Conservation (phyloP, 192 early-diverging fungal species). For the Coemansia sp. region DNA sequence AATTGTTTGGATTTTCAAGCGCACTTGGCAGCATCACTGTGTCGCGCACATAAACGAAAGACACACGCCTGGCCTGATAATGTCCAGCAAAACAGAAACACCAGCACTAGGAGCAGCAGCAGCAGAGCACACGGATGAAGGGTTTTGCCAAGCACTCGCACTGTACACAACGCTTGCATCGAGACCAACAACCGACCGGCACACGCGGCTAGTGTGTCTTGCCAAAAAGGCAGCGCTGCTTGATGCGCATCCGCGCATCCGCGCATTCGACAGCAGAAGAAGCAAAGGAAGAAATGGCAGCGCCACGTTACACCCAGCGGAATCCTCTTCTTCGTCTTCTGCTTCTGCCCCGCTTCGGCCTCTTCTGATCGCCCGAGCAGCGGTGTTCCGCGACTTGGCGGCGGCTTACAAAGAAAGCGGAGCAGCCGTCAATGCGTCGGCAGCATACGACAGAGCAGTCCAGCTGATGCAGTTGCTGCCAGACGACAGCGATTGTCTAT, state of each 20-base stretch:
- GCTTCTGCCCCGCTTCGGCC: conserved; percentile 1
- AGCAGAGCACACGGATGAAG: background rate
- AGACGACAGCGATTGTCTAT: background rate
- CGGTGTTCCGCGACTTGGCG: conserved; percentile 16
- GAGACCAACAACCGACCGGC: background rate
- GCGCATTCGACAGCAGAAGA: conserved; percentile 10
- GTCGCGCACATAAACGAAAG: no score
- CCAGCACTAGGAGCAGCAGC: background rate
- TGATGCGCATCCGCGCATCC: conserved; percentile 9
- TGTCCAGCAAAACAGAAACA: background rate
- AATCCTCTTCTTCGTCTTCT: background rate
- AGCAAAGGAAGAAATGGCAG: background rate
- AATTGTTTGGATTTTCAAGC: no score
- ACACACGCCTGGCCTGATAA: background rate
- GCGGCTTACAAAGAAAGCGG: conserved; percentile 15
- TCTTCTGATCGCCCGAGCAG: conserved; percentile 11
- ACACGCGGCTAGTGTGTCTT: conserved; percentile 7
- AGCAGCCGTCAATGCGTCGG: conserved; percentile 12
- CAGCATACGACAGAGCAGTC: conserved; percentile 24
- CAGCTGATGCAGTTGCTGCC: conserved; percentile 15
- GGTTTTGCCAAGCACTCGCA: background rate
- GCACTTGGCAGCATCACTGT: no score
- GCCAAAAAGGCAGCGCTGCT: conserved; percentile 12
- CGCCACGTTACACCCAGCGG: background rate
- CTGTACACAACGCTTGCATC: conserved; percentile 2